These are phyloP conservation scores for Solanum neorickii DNA, from an alignment of 257 asterid species.

Conservation along the genomic window DNA sequence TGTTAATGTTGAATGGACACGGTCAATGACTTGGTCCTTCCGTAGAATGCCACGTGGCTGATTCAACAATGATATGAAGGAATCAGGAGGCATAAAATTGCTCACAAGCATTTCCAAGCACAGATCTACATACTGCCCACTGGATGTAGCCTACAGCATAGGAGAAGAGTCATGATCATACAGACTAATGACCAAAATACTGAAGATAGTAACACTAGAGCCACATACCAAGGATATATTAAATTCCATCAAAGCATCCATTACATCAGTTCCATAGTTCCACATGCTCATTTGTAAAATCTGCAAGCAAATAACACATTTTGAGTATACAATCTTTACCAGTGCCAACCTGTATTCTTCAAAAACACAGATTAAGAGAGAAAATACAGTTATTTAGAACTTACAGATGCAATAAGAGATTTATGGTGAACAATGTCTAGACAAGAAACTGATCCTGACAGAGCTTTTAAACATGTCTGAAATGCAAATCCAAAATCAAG, in stretches of 20 bases:
- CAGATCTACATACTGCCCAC: constrained; percentile 55
- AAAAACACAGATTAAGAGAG: not conserved
- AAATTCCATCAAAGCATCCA: constrained; percentile 73
- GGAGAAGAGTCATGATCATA: not conserved
- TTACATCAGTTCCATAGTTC: constrained; percentile 70
- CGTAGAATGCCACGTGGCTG: constrained; percentile 46
- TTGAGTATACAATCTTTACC: not conserved
- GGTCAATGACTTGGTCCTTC: constrained; percentile 69
- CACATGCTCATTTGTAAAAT: constrained; percentile 68
- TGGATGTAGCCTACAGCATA: constrained; percentile 58
- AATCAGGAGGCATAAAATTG: constrained; percentile 65
- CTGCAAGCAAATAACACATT: constrained; percentile 21
- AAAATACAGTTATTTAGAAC: constrained; percentile 7
- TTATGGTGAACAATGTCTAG: constrained; percentile 54
- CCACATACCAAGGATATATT: constrained; percentile 55
- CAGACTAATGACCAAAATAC: not conserved
- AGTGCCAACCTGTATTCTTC: not conserved
- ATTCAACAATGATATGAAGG: constrained; percentile 36
- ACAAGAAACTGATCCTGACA: constrained; percentile 63
- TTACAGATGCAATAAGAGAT: constrained; percentile 58
- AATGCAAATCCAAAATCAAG: not conserved
- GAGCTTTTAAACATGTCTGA: constrained; percentile 40
- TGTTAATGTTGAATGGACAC: constrained; percentile 60
- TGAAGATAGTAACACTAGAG: not conserved
- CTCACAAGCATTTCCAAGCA: constrained; percentile 78